Percentiles rank a stretch among this genome's conserved stretches.
Evolutionary conservation across 2,329 filamentous ascomycete species (phyloP).

Genomic region (Aciculosporium take): DNA sequence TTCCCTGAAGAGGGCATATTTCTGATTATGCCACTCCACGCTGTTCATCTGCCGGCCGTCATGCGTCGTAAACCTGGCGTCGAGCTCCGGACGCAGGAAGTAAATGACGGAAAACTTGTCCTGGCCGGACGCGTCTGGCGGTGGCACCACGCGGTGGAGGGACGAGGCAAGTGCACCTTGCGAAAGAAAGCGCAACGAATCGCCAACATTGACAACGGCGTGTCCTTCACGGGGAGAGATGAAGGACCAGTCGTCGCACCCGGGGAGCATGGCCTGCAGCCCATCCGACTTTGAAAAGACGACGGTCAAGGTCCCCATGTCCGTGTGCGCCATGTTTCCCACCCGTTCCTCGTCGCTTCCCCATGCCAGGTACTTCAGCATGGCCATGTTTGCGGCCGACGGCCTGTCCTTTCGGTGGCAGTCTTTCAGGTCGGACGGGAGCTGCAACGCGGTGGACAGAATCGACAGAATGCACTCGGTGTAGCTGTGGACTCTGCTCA

Average conservation of each 20-base stretch:
- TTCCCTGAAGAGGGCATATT: constrained; percentile 10
- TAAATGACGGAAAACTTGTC: constrained; percentile 12
- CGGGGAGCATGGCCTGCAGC: constrained; percentile 9
- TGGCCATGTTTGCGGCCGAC: constrained; percentile 8
- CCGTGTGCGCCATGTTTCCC: constrained; percentile 10
- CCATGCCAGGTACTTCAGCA: constrained; percentile 10
- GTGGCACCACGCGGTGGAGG: constrained; percentile 11
- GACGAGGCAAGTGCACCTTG: constrained; percentile 6
- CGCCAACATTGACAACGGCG: constrained; percentile 7
- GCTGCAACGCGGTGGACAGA: constrained; percentile 2
- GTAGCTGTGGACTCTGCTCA: neutral
- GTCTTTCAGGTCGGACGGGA: constrained; percentile 1
- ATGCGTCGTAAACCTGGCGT: constrained; percentile 8
- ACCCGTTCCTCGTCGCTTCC: constrained; percentile 6
- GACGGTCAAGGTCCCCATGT: constrained; percentile 11
- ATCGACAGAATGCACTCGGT: constrained; percentile 4
- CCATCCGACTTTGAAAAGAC: constrained; percentile 10
- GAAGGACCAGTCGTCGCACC: constrained; percentile 9
- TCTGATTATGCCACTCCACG: constrained; percentile 12
- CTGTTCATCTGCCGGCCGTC: constrained; percentile 9
- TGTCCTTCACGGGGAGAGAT: constrained; percentile 8
- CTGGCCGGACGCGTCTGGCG: constrained; percentile 7
- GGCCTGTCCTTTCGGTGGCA: constrained; percentile 8
- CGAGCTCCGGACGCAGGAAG: constrained; percentile 11
- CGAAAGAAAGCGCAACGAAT: constrained; percentile 9